These are phyloP conservation scores for Zasmidium cellare DNA, from an alignment of 2,329 filamentous ascomycete genomes.

Conservation along the genomic window DNA sequence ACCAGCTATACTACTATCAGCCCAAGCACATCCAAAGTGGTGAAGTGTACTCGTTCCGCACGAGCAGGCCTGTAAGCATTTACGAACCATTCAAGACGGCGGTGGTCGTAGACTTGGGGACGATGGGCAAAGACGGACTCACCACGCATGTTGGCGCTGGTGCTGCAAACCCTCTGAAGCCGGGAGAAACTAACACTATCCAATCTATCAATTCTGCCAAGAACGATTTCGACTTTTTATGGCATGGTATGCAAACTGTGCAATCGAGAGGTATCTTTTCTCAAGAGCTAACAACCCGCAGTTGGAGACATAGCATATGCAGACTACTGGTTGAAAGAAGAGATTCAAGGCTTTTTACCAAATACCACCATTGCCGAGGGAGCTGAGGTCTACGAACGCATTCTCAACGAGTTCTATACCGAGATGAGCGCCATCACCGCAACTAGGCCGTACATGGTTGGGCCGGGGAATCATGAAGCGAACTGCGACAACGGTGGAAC, in stretches of 20 bases:
- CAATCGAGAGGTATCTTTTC: too few species aligned
- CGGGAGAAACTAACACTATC: constrained; percentile 59
- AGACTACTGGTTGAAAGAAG: constrained; percentile 56
- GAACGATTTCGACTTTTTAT: constrained; percentile 21
- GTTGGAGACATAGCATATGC: constrained; percentile 60
- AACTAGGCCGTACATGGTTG: constrained; percentile 52
- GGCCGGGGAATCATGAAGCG: constrained; percentile 54
- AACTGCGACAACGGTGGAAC: constrained; percentile 45
- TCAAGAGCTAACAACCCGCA: too few species aligned
- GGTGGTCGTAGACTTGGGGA: constrained; percentile 53
- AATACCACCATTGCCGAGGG: constrained; percentile 43
- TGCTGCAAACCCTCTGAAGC: constrained; percentile 51
- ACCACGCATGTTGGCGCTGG: constrained; percentile 49
- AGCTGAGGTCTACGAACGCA: constrained; percentile 55
- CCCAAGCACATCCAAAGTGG: neutral
- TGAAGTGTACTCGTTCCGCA: constrained; percentile 9
- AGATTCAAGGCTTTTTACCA: constrained; percentile 39
- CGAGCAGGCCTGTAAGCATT: constrained; percentile 40
- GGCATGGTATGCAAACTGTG: too few species aligned
- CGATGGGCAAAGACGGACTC: constrained; percentile 20
- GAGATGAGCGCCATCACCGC: constrained; percentile 49
- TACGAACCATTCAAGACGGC: constrained; percentile 55
- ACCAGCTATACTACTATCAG: constrained; percentile 26
- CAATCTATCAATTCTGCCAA: constrained; percentile 24
- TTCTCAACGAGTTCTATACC: constrained; percentile 58